phyloP scores from a whole-genome alignment of 495 filamentous ascomycete species.

The Aspergillus nidulans region DNA sequence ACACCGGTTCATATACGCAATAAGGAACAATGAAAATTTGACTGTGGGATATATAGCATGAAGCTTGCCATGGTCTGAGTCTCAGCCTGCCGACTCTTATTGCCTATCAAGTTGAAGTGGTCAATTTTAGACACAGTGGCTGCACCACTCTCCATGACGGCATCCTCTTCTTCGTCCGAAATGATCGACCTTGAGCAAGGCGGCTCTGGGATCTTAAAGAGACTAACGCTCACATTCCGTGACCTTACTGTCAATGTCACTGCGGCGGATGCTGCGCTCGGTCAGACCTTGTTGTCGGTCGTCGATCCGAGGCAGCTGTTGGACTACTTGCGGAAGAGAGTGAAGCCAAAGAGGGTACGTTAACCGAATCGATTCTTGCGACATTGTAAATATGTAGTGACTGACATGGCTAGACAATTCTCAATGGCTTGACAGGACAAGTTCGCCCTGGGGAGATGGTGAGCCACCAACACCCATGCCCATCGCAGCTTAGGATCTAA shows the following conservation, averaged over 20 bases:
- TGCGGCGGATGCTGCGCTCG: constrained; percentile 38
- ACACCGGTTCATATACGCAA: background rate
- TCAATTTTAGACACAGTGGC: background rate
- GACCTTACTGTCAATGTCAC: constrained; percentile 34
- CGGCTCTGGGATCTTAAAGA: constrained; percentile 21
- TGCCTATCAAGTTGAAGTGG: too few species aligned
- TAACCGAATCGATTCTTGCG: background rate
- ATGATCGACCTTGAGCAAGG: constrained; percentile 32
- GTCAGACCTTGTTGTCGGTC: constrained; percentile 31
- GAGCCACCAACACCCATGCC: constrained; percentile 1
- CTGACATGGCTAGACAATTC: constrained; percentile 24
- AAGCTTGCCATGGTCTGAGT: background rate
- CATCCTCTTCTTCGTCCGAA: constrained; percentile 32
- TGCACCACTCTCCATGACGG: constrained; percentile 22
- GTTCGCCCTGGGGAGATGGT: constrained; percentile 41
- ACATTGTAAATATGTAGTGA: too few species aligned
- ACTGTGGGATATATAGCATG: background rate
- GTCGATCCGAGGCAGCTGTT: constrained; percentile 31
- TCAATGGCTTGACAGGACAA: constrained; percentile 35
- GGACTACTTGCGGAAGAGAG: constrained; percentile 14
- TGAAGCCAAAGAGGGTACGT: constrained; percentile 28
- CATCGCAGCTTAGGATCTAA: too few species aligned
- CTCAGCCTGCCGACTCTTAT: too few species aligned
- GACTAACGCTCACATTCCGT: constrained; percentile 36
- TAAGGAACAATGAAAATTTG: background rate